Evolutionary conservation across 371 early-diverging fungal species (phyloP), one percentile per base, ranked within the genome.

Genomic region (Choanephora cucurbitarum): DNA sequence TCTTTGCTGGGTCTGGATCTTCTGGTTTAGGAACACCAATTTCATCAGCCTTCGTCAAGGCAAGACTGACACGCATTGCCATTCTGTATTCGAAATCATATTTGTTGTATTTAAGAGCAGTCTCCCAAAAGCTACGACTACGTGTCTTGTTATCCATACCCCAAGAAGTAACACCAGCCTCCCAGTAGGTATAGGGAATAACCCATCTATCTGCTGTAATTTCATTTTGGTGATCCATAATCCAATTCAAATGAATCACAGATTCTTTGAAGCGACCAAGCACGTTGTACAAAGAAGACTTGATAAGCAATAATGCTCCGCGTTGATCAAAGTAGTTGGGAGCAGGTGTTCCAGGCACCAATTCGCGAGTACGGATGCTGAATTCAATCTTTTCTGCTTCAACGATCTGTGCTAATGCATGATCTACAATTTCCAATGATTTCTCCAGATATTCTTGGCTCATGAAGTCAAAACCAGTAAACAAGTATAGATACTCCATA

Each of bases 381-480:
- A 69, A 79, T 45, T 79, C 79, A 14, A 62, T 69, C 43, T 73
- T 70, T 52, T 79, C 79, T 5, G 73, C 72, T 28, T 75, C 71
- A n/a, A 62, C 49, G 22, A 79, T 71, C 8, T 57, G 58, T 6
- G 51, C 55, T 44, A 81, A 60, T n/a, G 77, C 75, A 0, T 39
- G 58, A 43, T 81, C 83, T 0, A 73, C 79, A 17, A 55, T 46
- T 0, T 39, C 64, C 23, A 82, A 46, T 33, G 70, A 75, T 13
- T 67, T 68, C 17, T 72, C 55, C n/a, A 84, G 57, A 5, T 55
- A 49, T 18, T 70, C 66, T 1, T 55, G 53, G 5, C 72, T 70
- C 84, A 84, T 86, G 51, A 79, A 84, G 15, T 76, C 67, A 69
- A 82, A 86, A 6, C 80, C 77, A 60, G 80, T 80, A 69, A 75